These are phyloP conservation scores for Trifolium repens DNA, from an alignment of 306 rosid genomes.

Conservation along the genomic window DNA sequence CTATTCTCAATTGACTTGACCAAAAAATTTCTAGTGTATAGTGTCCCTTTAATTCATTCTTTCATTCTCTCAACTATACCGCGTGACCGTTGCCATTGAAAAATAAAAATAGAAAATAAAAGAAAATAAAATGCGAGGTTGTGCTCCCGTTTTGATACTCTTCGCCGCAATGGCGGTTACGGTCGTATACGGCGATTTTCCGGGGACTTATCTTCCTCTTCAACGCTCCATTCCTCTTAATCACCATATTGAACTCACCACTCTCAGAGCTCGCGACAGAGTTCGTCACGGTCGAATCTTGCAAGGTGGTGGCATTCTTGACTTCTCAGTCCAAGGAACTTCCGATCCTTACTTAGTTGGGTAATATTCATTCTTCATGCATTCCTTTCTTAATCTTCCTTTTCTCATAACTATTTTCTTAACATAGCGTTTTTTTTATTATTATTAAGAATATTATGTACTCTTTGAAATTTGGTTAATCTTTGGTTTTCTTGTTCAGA, in stretches of 20 bases:
- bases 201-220: conserved; percentile 60
- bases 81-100: no score
- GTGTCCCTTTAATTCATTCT: no score
- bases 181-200: conserved; percentile 53
- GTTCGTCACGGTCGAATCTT: conserved; percentile 78
- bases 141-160: conserved; percentile 39
- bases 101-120: no score
- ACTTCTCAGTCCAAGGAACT: conserved; percentile 90
- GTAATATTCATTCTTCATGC: conserved; percentile 41
- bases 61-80: no score
- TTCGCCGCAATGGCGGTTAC: conserved; percentile 40
- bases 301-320: conserved; percentile 72
- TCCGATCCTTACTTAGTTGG: conserved; percentile 88
- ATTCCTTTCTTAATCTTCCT: background rate
- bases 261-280: conserved; percentile 75
- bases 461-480: background rate
- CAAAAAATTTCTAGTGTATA: no score
- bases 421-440: background rate
- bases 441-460: background rate
- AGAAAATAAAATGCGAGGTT: conserved; percentile 53
- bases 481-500: conserved; percentile 57
- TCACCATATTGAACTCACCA: conserved; percentile 54
- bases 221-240: conserved; percentile 73
- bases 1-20: no score
- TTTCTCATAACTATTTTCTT: background rate